Percentiles rank a stretch among this genome's conserved stretches.
These are phyloP conservation scores for Aspergillus kassunensis DNA, from an alignment of 495 filamentous ascomycete genomes.

Conservation along the genomic window DNA sequence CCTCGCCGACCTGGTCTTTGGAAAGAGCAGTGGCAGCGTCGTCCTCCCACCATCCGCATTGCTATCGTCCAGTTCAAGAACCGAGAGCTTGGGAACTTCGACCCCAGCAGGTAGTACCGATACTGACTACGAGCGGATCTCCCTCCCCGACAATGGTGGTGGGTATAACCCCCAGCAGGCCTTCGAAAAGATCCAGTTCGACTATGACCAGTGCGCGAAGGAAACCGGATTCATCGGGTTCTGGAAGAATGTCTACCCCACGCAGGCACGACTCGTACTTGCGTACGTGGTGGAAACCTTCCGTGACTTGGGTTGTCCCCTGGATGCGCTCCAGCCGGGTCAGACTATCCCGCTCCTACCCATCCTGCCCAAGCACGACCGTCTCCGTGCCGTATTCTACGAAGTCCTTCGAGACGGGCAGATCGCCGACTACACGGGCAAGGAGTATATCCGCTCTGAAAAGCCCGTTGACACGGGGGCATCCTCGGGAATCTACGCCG, in stretches of 20 bases:
- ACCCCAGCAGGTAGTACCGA: too few relatives aligned
- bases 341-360: neutral
- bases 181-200: too few relatives aligned
- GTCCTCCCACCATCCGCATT: too few relatives aligned
- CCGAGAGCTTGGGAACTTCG: too few relatives aligned
- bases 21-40: too few relatives aligned
- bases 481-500: neutral
- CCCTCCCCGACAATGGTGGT: too few relatives aligned
- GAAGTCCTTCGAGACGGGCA: neutral
- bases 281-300: slow-evolving; percentile 41
- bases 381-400: neutral
- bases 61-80: too few relatives aligned
- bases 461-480: neutral
- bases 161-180: too few relatives aligned
- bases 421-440: neutral
- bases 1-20: too few relatives aligned
- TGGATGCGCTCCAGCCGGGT: slow-evolving; percentile 7
- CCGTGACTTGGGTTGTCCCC: slow-evolving; percentile 22
- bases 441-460: neutral
- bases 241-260: neutral
- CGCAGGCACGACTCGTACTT: slow-evolving; percentile 23
- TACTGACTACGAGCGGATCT: too few relatives aligned
- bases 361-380: neutral
- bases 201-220: neutral
- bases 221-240: neutral